A percentile compares a stretch with the other conserved stretches of the same genome.
Evolutionary conservation across 2,329 filamentous ascomycete species (phyloP).

Genomic region (Aschersonia sp.): DNA sequence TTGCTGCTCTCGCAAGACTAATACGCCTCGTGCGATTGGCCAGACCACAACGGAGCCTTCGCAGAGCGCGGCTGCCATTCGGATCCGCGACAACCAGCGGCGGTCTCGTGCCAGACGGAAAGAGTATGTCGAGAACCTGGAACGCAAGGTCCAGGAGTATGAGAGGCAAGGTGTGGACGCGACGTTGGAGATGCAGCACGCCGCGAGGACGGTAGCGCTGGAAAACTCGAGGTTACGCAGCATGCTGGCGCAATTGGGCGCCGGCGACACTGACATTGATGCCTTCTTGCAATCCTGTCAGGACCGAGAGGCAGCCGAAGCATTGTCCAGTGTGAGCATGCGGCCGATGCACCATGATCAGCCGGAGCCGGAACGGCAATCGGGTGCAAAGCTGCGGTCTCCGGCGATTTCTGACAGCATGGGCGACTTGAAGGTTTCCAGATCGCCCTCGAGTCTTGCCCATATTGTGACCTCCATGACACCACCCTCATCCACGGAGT

Average conservation of each 20-base stretch:
- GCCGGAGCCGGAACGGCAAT: not conserved
- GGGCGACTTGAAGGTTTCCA: not conserved
- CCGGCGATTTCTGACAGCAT: not conserved
- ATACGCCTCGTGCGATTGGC: not conserved
- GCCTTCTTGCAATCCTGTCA: constrained; percentile 22
- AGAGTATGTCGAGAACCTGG: constrained; percentile 33
- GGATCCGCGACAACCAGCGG: constrained; percentile 37
- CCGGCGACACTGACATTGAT: constrained; percentile 23
- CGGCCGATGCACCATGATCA: constrained; percentile 3
- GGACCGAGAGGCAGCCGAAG: constrained; percentile 15
- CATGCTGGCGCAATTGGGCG: constrained; percentile 25
- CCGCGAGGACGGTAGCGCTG: constrained; percentile 31
- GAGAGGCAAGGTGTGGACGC: constrained; percentile 33
- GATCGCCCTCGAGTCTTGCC: not conserved
- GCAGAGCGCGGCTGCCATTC: constrained; percentile 18
- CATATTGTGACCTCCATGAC: not conserved
- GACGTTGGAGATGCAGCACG: constrained; percentile 37
- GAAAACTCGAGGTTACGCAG: constrained; percentile 31
- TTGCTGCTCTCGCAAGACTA: not conserved
- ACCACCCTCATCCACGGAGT: not conserved
- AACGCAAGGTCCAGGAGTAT: constrained; percentile 29
- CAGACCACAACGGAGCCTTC: constrained; percentile 7
- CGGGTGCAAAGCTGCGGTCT: not conserved
- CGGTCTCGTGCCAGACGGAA: constrained; percentile 35
- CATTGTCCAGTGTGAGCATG: constrained; percentile 6